phyloP scores from a whole-genome alignment of 495 filamentous ascomycete genomes.

The Pseudevernia furfuracea region DNA sequence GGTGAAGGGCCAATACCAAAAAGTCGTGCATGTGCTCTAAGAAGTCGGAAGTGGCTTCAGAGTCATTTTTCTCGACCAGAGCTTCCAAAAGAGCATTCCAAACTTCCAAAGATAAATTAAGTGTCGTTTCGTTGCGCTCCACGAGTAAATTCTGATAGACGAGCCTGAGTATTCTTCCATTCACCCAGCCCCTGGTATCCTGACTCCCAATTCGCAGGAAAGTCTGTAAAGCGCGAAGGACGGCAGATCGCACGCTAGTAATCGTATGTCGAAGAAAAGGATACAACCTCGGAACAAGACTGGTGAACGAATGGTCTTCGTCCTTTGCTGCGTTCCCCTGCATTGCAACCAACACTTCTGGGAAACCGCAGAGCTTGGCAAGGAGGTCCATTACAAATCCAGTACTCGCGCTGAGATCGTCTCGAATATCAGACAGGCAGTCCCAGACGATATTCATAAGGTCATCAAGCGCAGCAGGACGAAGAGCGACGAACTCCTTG shows the following conservation, averaged over 20 bases:
- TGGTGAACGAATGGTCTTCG: slow-evolving; percentile 76
- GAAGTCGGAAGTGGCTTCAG: slow-evolving; percentile 56
- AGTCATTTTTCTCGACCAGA: slow-evolving; percentile 50
- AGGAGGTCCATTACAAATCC: slow-evolving; percentile 96
- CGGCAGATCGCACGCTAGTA: slow-evolving; percentile 85
- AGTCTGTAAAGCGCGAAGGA: slow-evolving; percentile 84
- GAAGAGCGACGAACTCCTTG: slow-evolving; percentile 80
- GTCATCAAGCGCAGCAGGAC: slow-evolving; percentile 62
- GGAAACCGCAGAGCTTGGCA: slow-evolving; percentile 91
- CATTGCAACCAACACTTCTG: slow-evolving; percentile 89
- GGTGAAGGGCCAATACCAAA: slow-evolving; percentile 71
- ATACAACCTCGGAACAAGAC: slow-evolving; percentile 87
- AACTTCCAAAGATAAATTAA: slow-evolving; percentile 74
- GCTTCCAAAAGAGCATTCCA: slow-evolving; percentile 71
- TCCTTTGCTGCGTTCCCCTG: slow-evolving; percentile 78
- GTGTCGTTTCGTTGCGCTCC: slow-evolving; percentile 73
- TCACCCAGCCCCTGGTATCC: slow-evolving; percentile 83
- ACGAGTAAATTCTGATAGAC: slow-evolving; percentile 93
- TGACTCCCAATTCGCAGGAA: slow-evolving; percentile 80
- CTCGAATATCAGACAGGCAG: slow-evolving; percentile 87
- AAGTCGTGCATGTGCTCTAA: slow-evolving; percentile 65
- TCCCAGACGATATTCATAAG: slow-evolving; percentile 96
- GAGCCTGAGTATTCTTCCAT: slow-evolving; percentile 78
- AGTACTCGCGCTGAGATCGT: slow-evolving; percentile 94
- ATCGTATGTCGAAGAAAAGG: slow-evolving; percentile 97